Base-by-base conservation (phyloP, 129 eudicot species). In the Calendula officinalis region DNA sequence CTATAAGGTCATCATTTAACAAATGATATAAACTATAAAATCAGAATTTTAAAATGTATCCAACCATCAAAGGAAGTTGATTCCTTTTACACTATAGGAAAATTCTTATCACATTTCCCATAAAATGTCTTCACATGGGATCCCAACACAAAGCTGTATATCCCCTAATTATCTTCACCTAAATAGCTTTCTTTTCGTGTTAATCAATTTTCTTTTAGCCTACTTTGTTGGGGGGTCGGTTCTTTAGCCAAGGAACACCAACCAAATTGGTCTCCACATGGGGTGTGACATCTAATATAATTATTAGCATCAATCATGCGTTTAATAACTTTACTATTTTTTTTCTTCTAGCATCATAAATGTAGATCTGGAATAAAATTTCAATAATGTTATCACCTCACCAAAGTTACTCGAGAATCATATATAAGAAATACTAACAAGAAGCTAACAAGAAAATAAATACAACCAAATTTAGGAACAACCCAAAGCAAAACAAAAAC, bases 221-320 rank as follows among this genome's bases (percentile, higher is more conserved):
- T 67, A 41, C 68, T 62, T 57, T 68, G 64, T 72, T 62, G 47
- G 53, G 62, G 45, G 37, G 64, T 56, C 12, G 55, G 62, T 60
- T 72, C 70, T 72, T 55, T 63, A 72, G 81, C 77, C 77, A 79
- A 76, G 81, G 79, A 74, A 66, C 83, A 81, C 83, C 83, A 62
- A 62, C 79, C 80, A 76, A 63, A 79, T 68, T 87, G 91, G 86
- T 82, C 80, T 84, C 95, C 91, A 84, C 91, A 78, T 87, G 91
- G 88, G 74, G 74, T 64, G 42, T 63, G 77, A 71, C 54, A 66
- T 68, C 35, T 48, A 71, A 40, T 60, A 39, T 61, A 61, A 60
- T 75, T 68, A 54, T 12, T 46, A 48, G 56, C 49, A 56, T 5
- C 7, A 60, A 22, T 22, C 30, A 22, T 22, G 30, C 30, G 1